Evolutionary conservation across 495 filamentous ascomycete genomes (phyloP), one percentile per base, ranked within the genome.

Genomic region (Hypoxylon trugodes): DNA sequence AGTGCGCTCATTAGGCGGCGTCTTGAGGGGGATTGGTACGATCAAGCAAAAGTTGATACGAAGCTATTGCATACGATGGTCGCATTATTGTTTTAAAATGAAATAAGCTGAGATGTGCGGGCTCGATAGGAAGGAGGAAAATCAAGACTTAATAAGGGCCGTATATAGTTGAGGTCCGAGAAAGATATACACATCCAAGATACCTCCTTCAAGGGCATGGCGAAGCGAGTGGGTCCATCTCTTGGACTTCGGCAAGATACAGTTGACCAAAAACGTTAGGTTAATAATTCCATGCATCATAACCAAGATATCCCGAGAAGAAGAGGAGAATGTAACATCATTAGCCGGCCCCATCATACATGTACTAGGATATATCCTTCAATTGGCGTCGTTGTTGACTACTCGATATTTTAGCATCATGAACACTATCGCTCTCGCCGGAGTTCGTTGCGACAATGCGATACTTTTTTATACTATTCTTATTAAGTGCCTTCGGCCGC

Each of bases 291-390:
- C 38, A 32, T 21, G 40, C 21, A 45, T 15, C 37, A 16, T 50
- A 16, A 30, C 43, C 18, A 22, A 59, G 41, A 55, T 59, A 42
- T 5, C 35, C 36, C 49, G 49, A 55, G 9, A 16, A 55, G 9
- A 16, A 54, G 48, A 59, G 43, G 49, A 46, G 36, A 55, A 59
- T 59, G 61, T 59, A 55, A 65, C 61, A 18, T 43, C 41, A 49
- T 43, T 50, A 24, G 26, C 10, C 12, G 21, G 33, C n/a, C n/a
- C n/a, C n/a, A n/a, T n/a, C n/a, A n/a, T n/a, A n/a, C n/a, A n/a
- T 18, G 15, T 45, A 19, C 18, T 6, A 18, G n/a, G n/a, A n/a
- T n/a, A n/a, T n/a, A n/a, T n/a, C n/a, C n/a, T n/a, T n/a, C n/a
- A 35, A 22, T 22, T 33, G 15, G 6, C 12, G 10, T 35, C 33